Percentiles rank a stretch among this genome's conserved stretches.
Conservation (phyloP, 108 stramenopile genomes). For the Nitzschia sp. region DNA sequence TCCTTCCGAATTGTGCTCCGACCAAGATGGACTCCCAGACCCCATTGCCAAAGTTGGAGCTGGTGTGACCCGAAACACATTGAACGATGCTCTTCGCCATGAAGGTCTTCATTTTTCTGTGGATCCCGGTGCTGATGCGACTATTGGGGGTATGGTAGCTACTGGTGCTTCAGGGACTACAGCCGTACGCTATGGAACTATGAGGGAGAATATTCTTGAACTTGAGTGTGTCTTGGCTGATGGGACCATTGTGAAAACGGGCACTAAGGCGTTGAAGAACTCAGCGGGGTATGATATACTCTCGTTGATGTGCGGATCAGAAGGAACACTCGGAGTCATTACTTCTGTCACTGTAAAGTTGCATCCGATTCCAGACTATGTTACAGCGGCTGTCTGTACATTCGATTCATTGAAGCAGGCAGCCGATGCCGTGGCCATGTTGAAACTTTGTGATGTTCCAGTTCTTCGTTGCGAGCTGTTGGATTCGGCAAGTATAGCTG, state of each 20-base stretch:
- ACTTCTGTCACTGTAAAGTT: conserved; percentile 87
- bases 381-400: conserved; percentile 72
- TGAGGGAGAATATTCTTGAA: conserved; percentile 88
- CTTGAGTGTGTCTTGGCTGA: conserved; percentile 83
- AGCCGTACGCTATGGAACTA: conserved; percentile 93
- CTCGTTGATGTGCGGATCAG: conserved; percentile 78
- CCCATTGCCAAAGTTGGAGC: conserved; percentile 67
- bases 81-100: conserved; percentile 77
- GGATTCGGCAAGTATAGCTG: conserved; percentile 66
- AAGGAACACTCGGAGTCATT: conserved; percentile 80
- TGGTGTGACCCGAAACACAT: conserved; percentile 63
- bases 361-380: conserved; percentile 72
- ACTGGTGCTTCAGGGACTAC: conserved; percentile 93
- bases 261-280: conserved; percentile 72
- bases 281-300: conserved; percentile 92
- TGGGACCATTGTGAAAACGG: conserved; percentile 47
- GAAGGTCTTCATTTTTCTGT: conserved; percentile 91
- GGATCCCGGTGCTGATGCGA: conserved; percentile 95
- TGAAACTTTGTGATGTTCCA: conserved; percentile 65
- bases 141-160: conserved; percentile 84
- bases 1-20: conserved; percentile 3
- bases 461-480: conserved; percentile 79
- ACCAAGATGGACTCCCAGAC: conserved; percentile 40
- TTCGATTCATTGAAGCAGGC: conserved; percentile 70
- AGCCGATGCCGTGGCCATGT: conserved; percentile 67